Evolutionary conservation across 1,139 yeast genomes (phyloP).

Genomic region (Blastobotrys capitulatus): DNA sequence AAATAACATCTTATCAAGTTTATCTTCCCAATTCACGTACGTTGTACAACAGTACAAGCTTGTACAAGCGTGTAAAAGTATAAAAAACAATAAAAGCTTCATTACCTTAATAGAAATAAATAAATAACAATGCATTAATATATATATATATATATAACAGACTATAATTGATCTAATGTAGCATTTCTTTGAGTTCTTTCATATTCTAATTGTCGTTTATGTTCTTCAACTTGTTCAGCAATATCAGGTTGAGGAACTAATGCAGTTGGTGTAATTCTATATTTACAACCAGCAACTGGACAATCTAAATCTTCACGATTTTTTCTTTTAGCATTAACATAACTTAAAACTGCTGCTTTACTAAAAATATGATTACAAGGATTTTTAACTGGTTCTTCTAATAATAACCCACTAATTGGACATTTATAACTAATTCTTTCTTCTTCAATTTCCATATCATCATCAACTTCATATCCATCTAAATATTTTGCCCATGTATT

Average conservation of each 20-base stretch:
- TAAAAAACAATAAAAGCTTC: no score
- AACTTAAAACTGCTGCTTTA: slow-evolving; percentile 18
- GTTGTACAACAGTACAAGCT: no score
- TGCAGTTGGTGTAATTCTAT: background rate
- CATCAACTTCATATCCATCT: slow-evolving; percentile 21
- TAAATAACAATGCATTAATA: no score
- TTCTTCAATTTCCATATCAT: slow-evolving; percentile 25
- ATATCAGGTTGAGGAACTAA: background rate
- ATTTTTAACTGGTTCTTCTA: slow-evolving; percentile 26
- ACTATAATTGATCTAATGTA: slow-evolving; percentile 5
- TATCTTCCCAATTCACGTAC: no score
- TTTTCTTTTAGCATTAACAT: background rate
- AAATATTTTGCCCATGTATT: slow-evolving; percentile 18
- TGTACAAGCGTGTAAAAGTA: no score
- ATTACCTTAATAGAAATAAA: no score
- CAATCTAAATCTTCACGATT: background rate
- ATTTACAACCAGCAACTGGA: slow-evolving; percentile 5
- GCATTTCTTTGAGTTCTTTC: slow-evolving; percentile 3
- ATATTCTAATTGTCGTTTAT: background rate
- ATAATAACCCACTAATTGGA: slow-evolving; percentile 25
- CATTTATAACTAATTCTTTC: slow-evolving; percentile 27
- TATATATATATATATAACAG: no score
- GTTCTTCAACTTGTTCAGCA: slow-evolving; percentile 1
- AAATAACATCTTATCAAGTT: no score
- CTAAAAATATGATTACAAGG: slow-evolving; percentile 27